Conservation (phyloP, 2,329 filamentous ascomycete species). For the Penicillium sp. region DNA sequence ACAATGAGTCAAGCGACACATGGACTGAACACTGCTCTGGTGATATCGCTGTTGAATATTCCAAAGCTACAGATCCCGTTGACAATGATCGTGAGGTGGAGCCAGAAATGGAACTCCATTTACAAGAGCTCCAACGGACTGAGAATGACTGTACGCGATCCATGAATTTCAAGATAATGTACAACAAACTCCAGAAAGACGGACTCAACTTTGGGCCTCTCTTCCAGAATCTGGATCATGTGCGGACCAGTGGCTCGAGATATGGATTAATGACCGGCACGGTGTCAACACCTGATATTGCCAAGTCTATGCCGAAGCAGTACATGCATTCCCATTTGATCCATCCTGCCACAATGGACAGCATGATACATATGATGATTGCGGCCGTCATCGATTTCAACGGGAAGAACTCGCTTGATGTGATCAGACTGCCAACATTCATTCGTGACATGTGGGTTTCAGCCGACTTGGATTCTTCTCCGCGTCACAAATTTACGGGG, state of each 20-base stretch:
- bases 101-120: slow-evolving; percentile 18
- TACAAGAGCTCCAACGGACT: slow-evolving; percentile 12
- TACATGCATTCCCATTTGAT: slow-evolving; percentile 37
- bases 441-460: slow-evolving; percentile 38
- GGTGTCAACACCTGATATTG: slow-evolving; percentile 32
- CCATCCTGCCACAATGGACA: slow-evolving; percentile 41
- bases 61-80: neutral
- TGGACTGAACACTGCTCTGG: slow-evolving; percentile 42
- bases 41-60: slow-evolving; percentile 28
- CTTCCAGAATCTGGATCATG: slow-evolving; percentile 32
- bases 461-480: slow-evolving; percentile 21
- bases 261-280: slow-evolving; percentile 24
- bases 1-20: slow-evolving; percentile 27
- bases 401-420: slow-evolving; percentile 22
- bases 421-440: slow-evolving; percentile 32
- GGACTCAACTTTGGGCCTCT: slow-evolving; percentile 35
- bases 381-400: slow-evolving; percentile 28
- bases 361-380: slow-evolving; percentile 34
- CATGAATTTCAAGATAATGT: slow-evolving; percentile 26
- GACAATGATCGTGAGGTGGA: slow-evolving; percentile 13
- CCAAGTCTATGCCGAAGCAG: slow-evolving; percentile 35
- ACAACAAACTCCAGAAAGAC: slow-evolving; percentile 28
- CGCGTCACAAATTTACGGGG: slow-evolving; percentile 25
- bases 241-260: slow-evolving; percentile 20
- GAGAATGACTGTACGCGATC: slow-evolving; percentile 22